Base-by-base conservation (phyloP, 192 early-diverging fungal species). In the Coemansia erecta region DNA sequence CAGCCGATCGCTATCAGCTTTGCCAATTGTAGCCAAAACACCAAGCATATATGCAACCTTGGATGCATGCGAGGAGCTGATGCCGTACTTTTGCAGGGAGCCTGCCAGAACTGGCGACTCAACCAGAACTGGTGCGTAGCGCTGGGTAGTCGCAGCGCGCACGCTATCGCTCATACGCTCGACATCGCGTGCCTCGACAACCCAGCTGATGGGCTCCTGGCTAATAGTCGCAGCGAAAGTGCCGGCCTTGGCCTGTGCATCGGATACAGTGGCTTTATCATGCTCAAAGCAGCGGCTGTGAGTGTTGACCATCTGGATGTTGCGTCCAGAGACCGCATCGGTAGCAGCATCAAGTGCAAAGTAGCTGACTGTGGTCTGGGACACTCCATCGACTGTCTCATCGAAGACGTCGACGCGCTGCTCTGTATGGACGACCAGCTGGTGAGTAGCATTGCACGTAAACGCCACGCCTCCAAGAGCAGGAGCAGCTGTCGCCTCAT, bases 171-270 rank as follows among this genome's bases (percentile, higher is more conserved):
- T 14, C 50, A 77, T 57, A 15, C 44, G 60, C 43, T 52, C 58
- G 28, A 77, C 60, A 54, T 77, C 74, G 57, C 68, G 68, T 13
- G 74, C 74, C 22, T 77, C 68, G 14, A 77, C 40, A 12, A 54
- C 58, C 74, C 74, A 77, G 48, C 42, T 56, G 28, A 77, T 68
- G 5, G 56, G 31, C 2, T 21, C 15, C 8, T 23, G 18, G 0
- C 40, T 17, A 6, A 72, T 33, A 24, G 49, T 39, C 7, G 43
- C 53, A 1, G 69, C 62, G 61, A 72, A 72, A 8, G 26, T 40
- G 2, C 41, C 21, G 13, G 69, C 69, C 44, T 24, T 23, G 54
- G 42, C 48, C 44, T 41, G 40, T 15, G 59, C 60, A 26, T 62
- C 70, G 26, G 37, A 47, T 10, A 44, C 23, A 12, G 19, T 50